These are phyloP conservation scores for Aureobasidium vineae DNA, from an alignment of 2,329 filamentous ascomycete genomes.

Conservation along the genomic window DNA sequence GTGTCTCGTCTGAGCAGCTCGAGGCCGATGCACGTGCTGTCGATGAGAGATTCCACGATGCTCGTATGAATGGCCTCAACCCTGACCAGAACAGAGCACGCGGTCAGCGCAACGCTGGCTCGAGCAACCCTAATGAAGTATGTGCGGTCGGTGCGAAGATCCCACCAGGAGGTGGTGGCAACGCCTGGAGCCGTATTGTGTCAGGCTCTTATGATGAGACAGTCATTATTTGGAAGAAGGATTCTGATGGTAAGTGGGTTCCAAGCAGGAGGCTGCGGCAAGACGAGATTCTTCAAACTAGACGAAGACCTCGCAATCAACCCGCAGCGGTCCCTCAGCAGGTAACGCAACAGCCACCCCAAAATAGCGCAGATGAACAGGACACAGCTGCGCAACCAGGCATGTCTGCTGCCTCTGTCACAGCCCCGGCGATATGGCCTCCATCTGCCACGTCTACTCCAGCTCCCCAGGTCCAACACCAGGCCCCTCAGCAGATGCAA, in stretches of 20 bases:
- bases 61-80: slow-evolving; percentile 49
- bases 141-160: slow-evolving; percentile 80
- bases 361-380: slow-evolving; percentile 8
- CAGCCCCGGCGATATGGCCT: neutral
- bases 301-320: slow-evolving; percentile 16
- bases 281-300: slow-evolving; percentile 30
- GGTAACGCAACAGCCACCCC: slow-evolving; percentile 18
- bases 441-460: neutral
- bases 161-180: slow-evolving; percentile 86
- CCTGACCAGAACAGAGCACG: slow-evolving; percentile 37
- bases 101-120: slow-evolving; percentile 63
- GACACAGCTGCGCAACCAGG: neutral
- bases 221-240: slow-evolving; percentile 91
- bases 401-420: neutral
- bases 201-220: slow-evolving; percentile 96
- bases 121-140: slow-evolving; percentile 70
- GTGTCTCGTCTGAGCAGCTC: slow-evolving; percentile 74
- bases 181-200: slow-evolving; percentile 88
- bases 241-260: slow-evolving; percentile 77
- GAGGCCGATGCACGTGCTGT: slow-evolving; percentile 68
- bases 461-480: neutral
- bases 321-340: slow-evolving; percentile 29
- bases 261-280: slow-evolving; percentile 60
- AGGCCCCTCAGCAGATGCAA: neutral
- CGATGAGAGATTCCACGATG: slow-evolving; percentile 69